Base-by-base conservation (phyloP, 257 asterid genomes). In the Jacaranda mimosifolia region DNA sequence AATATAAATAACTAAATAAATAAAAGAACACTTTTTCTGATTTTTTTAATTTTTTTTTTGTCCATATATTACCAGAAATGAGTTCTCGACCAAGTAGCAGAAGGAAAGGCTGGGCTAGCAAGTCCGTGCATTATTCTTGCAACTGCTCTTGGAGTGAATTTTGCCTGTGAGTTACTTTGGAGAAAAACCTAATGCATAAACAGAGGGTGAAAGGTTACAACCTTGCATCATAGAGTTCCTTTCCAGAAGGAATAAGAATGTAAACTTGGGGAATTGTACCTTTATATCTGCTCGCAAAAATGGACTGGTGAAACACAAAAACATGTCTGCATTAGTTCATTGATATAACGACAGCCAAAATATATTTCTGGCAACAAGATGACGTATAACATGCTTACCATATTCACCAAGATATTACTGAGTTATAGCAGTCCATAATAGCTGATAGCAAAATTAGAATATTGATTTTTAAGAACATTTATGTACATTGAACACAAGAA, bases 101-200 rank as follows among this genome's bases (percentile, higher is more conserved):
- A 79, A 76, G 97, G 94, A 72, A 91, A 95, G 73, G 96, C 96
- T 11, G 99, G 99, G 84, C 99, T 95, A 51, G 83, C 81, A 66
- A 95, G 90, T 35, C 99, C 98, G 72, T 93, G 99, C 85, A 95
- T 77, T 83, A 95, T 88, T 85, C 98, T 91, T 58, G 97, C 98
- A 67, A 95, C 81, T 8, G 99, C 99, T 83, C 99, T 81, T 12
- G 99, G 97, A 13, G 97, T 91, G 70, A 93, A 91, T 80, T 90
- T 95, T 9, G 91, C 91, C 4, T 93, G 93, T 17, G 96, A 83
- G 65, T 93, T 89, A 68, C 97, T 90, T 85, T 88, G 97, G 76
- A 95, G 86, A 79, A 95, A 93, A 73, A 95, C 99, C 99, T 95
- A 76, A 77, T 68, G 75, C 82, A 80, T 75, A 65, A 77, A 72